A percentile compares a stretch with the other conserved stretches of the same genome.
These are phyloP conservation scores for Gleditsia sinensis DNA, from an alignment of 306 rosid genomes.

Conservation along the genomic window DNA sequence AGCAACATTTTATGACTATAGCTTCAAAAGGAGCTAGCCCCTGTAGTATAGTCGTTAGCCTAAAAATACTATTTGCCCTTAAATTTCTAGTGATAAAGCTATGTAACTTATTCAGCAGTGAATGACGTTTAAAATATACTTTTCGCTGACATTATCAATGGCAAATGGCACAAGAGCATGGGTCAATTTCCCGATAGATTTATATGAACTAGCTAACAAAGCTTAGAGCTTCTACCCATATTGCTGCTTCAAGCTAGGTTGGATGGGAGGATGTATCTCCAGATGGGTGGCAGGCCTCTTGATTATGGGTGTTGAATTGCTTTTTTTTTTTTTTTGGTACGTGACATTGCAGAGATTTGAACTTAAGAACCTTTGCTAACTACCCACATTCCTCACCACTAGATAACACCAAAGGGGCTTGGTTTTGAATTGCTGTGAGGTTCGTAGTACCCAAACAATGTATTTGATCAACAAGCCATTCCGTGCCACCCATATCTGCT, in stretches of 20 bases:
- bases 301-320: not conserved
- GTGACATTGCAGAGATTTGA: no score
- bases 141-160: not conserved
- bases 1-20: not conserved
- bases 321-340: no score
- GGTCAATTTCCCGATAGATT: conserved; percentile 1
- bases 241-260: not conserved
- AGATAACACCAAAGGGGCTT: no score
- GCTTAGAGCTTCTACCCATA: not conserved
- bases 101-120: not conserved
- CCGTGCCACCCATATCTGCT: no score
- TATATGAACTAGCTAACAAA: conserved; percentile 2
- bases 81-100: not conserved
- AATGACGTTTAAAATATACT: not conserved
- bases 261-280: conserved; percentile 9
- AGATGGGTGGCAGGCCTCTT: conserved; percentile 10
- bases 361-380: no score
- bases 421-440: not conserved
- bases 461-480: conserved; percentile 1
- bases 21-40: conserved; percentile 5
- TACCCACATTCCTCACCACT: no score
- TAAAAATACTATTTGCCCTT: not conserved
- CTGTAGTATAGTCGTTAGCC: not conserved
- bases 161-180: not conserved
- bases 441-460: not conserved